Evolutionary conservation across 2,329 filamentous ascomycete species (phyloP), one percentile per base, ranked within the genome.

Genomic region (Thielaviopsis populi): DNA sequence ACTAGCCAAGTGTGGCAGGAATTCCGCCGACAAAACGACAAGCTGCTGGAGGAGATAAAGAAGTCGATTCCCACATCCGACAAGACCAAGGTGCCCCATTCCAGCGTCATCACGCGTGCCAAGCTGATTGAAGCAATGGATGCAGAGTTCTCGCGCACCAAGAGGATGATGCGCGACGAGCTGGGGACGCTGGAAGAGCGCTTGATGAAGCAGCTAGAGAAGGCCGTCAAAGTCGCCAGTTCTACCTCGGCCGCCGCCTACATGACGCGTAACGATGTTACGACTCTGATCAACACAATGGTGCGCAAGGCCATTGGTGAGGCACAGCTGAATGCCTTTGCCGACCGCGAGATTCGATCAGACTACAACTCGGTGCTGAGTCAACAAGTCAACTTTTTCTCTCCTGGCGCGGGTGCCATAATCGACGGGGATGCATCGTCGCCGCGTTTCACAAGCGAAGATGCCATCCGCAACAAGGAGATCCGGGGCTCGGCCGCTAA

Each of bases 321-420:
- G 42, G 73, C 74, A 22, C 77, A 78, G 63, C 73, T 83, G 1
- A 74, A 78, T 59, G 76, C 76, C 2, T 69, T 80, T 42, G 76
- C 78, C 30, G 73, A 74, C 33, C 76, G 76, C 63, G 74, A 76
- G 61, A 79, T 83, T 61, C 74, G 75, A 37, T 70, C 72, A 42
- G 72, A 78, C 67, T 77, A 75, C 70, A 73, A 76, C 53, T 69
- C 70, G 0, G 71, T 77, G 27, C 74, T 84, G 27, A 73, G 73
- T 63, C 75, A 79, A 62, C 79, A 81, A 63, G 76, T 91, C 73
- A 96, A 96, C 75, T 91, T 85, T 74, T 87, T 96, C 69, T 80
- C 81, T 2, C 70, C 74, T 1, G 83, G 83, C 3, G 75, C 84
- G 19, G 89, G 89, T 4, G 88, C 89, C 0, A 69, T 78, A 1